Base-by-base conservation (phyloP, 1,284 basidiomycete genomes). In the Peniophora sp. region DNA sequence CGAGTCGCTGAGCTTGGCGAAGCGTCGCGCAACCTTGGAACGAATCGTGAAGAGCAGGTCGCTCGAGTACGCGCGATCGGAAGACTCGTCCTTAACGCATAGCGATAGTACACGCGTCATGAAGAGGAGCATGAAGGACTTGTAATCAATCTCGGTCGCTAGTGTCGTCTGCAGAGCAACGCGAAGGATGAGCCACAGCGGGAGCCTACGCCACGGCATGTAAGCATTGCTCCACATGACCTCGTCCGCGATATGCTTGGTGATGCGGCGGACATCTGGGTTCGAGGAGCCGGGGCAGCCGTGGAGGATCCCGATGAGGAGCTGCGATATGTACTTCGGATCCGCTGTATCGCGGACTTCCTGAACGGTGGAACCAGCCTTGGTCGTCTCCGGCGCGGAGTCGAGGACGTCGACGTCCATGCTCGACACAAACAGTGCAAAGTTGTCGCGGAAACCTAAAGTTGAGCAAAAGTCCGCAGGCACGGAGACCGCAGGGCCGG, bases 121-220 rank as follows among this genome's bases (percentile, higher is more conserved):
- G 25, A 73, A 58, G 49, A 66, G 73, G 2, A 69, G 48, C 58
- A 78, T 70, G 57, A 79, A 79, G 0, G 46, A 20, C 53, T 79
- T 79, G 63, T 79, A 80, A 32, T 32, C 6, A 9, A 10, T 22
- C 1, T 57, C 56, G n/a, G 44, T 46, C 14, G 51, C 36, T 8
- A 77, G 59, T 0, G 71, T 63, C 0, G 69, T 71, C 52, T 79
- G 77, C 2, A 78, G 52, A 0, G 69, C 64, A 1, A 78, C 69
- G 10, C 73, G 70, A 34, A 76, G 59, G 17, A 74, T 56, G 3
- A 75, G 66, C 72, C 73, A 77, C 1, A 73, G 53, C 0, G 71
- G 61, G 3, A 72, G 72, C n/a, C 76, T 63, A 14, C 73, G 60
- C 75, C 75, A 78, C 12, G 74, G 74, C 12, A 63, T 60, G 25